These are phyloP conservation scores for Quercus ilex DNA, from an alignment of 306 rosid species.

Conservation along the genomic window DNA sequence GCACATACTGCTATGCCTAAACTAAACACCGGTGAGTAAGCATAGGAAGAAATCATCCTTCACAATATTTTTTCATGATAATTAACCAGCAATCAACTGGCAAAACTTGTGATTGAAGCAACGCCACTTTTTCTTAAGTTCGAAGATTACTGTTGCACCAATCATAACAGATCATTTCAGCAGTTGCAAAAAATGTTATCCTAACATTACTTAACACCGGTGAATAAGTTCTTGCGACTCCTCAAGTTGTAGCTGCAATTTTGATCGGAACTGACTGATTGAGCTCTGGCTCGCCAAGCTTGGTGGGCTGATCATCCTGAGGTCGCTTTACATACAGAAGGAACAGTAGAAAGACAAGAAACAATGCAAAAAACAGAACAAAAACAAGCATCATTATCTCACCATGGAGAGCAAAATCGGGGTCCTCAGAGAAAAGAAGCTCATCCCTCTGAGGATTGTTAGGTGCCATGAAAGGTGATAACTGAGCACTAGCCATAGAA, in stretches of 20 bases:
- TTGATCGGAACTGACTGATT: neutral
- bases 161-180: no score
- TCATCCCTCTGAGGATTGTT: slow-evolving; percentile 2
- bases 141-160: no score
- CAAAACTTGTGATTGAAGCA: no score
- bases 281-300: neutral
- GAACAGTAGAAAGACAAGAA: slow-evolving; percentile 17
- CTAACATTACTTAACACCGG: no score
- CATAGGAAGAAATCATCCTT: no score
- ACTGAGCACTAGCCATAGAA: slow-evolving; percentile 12
- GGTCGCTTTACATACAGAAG: slow-evolving; percentile 14
- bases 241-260: neutral
- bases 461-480: slow-evolving; percentile 28
- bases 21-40: no score
- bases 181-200: no score
- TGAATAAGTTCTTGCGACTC: neutral
- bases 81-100: no score
- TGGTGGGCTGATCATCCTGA: neutral
- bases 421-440: slow-evolving; percentile 22
- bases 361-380: slow-evolving; percentile 25
- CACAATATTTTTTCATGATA: no score
- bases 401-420: slow-evolving; percentile 36
- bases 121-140: no score
- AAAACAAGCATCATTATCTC: slow-evolving; percentile 38
- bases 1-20: no score